phyloP scores from a whole-genome alignment of 2,329 filamentous ascomycete genomes.

The Aspergillus aculeatus region DNA sequence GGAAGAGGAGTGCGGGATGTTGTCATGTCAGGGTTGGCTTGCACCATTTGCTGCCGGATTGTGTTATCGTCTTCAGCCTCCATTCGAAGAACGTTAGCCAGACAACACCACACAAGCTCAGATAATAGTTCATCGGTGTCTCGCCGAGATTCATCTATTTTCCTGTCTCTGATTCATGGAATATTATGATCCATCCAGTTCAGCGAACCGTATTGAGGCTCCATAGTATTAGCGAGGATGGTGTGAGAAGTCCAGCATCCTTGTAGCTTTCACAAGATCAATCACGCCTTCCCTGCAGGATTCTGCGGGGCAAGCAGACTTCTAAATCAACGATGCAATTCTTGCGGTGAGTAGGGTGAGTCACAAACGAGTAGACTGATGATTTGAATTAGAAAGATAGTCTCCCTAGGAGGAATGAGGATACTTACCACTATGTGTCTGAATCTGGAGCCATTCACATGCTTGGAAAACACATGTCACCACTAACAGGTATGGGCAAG shows the following conservation, averaged over 20 bases:
- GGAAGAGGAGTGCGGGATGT: not conserved
- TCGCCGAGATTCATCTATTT: not conserved
- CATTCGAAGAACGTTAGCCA: no score
- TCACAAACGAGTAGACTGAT: no score
- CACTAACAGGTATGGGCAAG: no score
- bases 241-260: not conserved
- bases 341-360: no score
- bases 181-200: not conserved
- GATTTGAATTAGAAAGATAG: no score
- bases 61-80: not conserved
- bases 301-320: not conserved
- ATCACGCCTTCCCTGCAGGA: not conserved
- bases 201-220: not conserved
- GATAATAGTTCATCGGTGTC: not conserved
- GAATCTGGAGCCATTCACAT: no score
- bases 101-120: not conserved
- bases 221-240: not conserved
- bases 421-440: no score
- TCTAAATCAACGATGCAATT: no score
- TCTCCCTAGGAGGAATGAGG: no score
- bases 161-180: not conserved
- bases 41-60: not conserved
- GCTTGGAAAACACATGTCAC: no score
- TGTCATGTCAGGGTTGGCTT: not conserved
- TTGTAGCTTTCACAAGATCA: not conserved